Evolutionary conservation across 2,329 filamentous ascomycete species (phyloP).

Genomic region (Sclerotinia trifoliorum): DNA sequence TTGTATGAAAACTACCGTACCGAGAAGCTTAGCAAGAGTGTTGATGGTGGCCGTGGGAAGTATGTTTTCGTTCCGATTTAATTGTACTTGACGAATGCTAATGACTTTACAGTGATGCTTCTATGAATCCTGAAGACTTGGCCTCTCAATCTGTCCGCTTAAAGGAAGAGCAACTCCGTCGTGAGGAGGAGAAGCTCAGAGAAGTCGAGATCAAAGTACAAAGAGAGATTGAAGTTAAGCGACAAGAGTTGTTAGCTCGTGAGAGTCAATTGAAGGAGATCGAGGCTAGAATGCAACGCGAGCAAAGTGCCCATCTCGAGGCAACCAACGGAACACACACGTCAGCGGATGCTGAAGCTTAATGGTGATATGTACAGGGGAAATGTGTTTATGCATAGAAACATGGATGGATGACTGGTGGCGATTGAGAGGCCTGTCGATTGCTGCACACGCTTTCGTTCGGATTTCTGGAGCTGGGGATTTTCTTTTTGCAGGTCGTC

Average conservation of each 20-base stretch:
- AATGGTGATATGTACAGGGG: slow-evolving; percentile 24
- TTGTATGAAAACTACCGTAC: slow-evolving; percentile 99
- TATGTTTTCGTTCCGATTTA: slow-evolving; percentile 53
- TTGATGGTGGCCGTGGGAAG: slow-evolving; percentile 84
- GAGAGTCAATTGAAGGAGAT: slow-evolving; percentile 99
- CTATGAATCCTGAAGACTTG: slow-evolving; percentile 96
- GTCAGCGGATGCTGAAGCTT: slow-evolving; percentile 33
- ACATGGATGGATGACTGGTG: slow-evolving; percentile 26
- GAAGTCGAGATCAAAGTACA: slow-evolving; percentile 99
- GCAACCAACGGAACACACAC: slow-evolving; percentile 38
- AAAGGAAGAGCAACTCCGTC: slow-evolving; percentile 98
- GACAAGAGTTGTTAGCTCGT: slow-evolving; percentile 94
- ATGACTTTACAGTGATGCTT: slow-evolving; percentile 61
- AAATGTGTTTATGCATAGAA: slow-evolving; percentile 25
- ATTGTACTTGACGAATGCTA: slow-evolving; percentile 39
- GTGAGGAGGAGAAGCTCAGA: slow-evolving; percentile 98
- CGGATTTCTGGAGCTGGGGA: slow-evolving; percentile 33
- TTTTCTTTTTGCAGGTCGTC: slow-evolving; percentile 39
- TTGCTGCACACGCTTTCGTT: slow-evolving; percentile 31
- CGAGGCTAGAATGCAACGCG: slow-evolving; percentile 93
- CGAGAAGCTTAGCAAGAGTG: slow-evolving; percentile 99
- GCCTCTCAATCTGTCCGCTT: slow-evolving; percentile 96
- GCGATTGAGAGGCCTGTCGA: slow-evolving; percentile 26
- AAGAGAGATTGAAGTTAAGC: slow-evolving; percentile 99
- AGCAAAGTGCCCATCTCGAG: slow-evolving; percentile 57